Conservation (phyloP, 2,329 filamentous ascomycete species). For the Sclerotinia borealis region DNA sequence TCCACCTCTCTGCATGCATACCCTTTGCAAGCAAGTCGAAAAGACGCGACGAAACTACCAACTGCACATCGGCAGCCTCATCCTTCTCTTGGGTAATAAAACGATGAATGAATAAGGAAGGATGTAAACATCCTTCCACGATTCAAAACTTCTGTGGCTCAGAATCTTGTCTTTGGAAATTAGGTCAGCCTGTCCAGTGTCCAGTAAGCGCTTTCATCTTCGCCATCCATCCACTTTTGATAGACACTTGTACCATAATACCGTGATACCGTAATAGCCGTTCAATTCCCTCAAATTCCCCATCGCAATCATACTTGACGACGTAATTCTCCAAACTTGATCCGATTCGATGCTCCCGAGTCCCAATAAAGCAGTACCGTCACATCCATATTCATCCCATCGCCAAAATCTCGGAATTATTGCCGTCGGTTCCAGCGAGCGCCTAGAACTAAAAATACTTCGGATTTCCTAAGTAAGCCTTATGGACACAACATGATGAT, state of each 20-base stretch:
- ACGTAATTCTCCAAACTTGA: not conserved
- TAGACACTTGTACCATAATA: no score
- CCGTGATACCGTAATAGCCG: not conserved
- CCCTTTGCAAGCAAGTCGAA: not conserved
- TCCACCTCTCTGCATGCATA: conserved; percentile 1
- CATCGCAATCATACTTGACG: not conserved
- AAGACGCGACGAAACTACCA: not conserved
- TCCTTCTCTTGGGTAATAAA: not conserved
- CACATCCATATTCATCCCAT: not conserved
- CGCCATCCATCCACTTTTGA: not conserved
- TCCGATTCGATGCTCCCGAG: not conserved
- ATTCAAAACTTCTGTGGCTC: not conserved
- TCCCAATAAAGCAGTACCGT: not conserved
- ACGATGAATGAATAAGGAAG: not conserved
- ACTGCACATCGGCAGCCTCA: conserved; percentile 3
- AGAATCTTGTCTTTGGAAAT: not conserved
- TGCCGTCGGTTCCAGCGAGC: not conserved
- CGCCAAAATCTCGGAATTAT: not conserved
- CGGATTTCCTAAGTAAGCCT: not conserved
- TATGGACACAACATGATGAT: not conserved
- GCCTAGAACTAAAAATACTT: not conserved
- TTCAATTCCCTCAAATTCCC: conserved; percentile 1
- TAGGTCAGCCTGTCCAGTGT: not conserved
- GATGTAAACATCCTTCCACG: conserved; percentile 1
- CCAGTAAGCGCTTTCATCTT: not conserved